phyloP scores from a whole-genome alignment of 75 land plant genomes.

The Isoetes taiwanensis region DNA sequence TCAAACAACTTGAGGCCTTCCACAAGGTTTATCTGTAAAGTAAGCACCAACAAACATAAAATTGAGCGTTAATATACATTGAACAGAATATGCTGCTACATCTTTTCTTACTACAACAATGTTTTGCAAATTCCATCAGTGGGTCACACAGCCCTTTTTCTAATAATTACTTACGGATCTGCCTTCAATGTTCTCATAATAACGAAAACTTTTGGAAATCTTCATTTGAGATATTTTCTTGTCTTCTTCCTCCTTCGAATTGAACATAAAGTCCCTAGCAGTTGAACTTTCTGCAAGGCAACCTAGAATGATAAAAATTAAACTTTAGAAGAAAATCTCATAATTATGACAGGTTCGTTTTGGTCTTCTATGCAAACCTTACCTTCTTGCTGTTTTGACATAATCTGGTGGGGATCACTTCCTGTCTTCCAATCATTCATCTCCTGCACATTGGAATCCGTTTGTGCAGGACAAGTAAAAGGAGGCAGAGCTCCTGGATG shows the following conservation, averaged over 20 bases:
- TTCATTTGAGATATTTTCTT: constrained; percentile 17
- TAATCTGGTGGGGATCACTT: not conserved
- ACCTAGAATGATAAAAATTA: not conserved
- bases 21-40: constrained; percentile 50
- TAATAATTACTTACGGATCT: constrained; percentile 37
- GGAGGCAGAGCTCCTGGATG: no score
- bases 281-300: not conserved
- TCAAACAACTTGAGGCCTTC: constrained; percentile 63
- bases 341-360: not conserved
- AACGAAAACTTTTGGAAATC: constrained; percentile 35
- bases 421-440: no score
- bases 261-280: not conserved
- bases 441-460: no score
- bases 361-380: not conserved
- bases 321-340: not conserved
- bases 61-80: not conserved
- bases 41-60: no score
- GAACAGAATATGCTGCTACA: not conserved
- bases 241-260: constrained; percentile 29
- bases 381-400: not conserved
- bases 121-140: not conserved
- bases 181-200: constrained; percentile 43
- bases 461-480: no score
- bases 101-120: not conserved
- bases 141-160: not conserved